Conservation (phyloP, 768 basidiomycete species). For the Mycena rosella region DNA sequence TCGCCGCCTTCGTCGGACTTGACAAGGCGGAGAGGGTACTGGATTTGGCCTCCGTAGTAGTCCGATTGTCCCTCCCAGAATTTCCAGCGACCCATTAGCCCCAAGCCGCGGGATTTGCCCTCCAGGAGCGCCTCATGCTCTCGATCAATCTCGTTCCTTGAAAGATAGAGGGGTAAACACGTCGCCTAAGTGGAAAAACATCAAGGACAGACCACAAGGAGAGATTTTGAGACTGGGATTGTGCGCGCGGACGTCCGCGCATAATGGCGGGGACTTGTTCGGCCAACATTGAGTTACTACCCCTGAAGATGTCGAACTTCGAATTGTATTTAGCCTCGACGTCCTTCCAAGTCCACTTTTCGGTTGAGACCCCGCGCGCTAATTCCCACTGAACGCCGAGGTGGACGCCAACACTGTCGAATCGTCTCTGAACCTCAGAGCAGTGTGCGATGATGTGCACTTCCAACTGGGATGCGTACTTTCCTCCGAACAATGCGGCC, state of each 20-base stretch:
- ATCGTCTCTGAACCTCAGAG: conserved; percentile 10
- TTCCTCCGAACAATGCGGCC: conserved; percentile 9
- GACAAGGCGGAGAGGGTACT: conserved; percentile 64
- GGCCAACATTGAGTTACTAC: conserved; percentile 4
- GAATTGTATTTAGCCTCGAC: background rate
- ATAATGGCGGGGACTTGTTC: conserved; percentile 3
- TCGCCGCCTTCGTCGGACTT: conserved; percentile 34
- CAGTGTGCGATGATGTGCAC: conserved; percentile 23
- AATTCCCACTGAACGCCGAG: conserved; percentile 36
- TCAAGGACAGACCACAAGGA: conserved; percentile 51
- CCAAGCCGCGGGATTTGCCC: conserved; percentile 67
- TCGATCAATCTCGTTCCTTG: conserved; percentile 69
- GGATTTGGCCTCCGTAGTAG: conserved; percentile 81
- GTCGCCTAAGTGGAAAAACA: background rate
- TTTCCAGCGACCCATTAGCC: conserved; percentile 41
- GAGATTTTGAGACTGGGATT: conserved; percentile 29
- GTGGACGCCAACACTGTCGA: conserved; percentile 16
- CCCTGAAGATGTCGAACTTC: background rate
- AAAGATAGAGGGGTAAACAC: conserved; percentile 7
- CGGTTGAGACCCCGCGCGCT: conserved; percentile 18
- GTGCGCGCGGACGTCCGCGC: background rate
- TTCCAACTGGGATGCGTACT: conserved; percentile 21
- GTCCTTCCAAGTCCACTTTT: conserved; percentile 25
- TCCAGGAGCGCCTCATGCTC: conserved; percentile 75
- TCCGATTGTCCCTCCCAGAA: conserved; percentile 58